These are phyloP conservation scores for Aspergillus eucalypticola DNA, from an alignment of 2,329 filamentous ascomycete species.

Conservation along the genomic window DNA sequence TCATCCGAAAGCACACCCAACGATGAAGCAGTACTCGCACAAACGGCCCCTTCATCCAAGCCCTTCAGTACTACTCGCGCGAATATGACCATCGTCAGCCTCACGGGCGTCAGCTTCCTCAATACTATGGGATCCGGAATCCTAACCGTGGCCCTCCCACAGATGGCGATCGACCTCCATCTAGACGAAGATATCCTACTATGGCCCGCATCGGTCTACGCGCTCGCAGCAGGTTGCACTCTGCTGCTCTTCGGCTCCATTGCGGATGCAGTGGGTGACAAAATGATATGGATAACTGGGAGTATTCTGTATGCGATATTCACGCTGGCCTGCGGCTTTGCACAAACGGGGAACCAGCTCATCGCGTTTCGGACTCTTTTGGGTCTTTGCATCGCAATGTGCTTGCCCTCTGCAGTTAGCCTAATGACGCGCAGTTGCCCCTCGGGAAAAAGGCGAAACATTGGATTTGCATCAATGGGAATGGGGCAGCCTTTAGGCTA, in stretches of 20 bases:
- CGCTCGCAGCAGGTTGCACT: conserved; percentile 33
- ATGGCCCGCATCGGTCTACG: conserved; percentile 15
- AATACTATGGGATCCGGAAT: conserved; percentile 34
- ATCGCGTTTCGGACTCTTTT: conserved; percentile 51
- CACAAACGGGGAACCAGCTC: conserved; percentile 44
- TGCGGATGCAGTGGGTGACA: conserved; percentile 52
- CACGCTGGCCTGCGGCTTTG: conserved; percentile 43
- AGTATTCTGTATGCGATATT: conserved; percentile 32
- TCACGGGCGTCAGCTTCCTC: conserved; percentile 32
- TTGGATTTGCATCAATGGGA: conserved; percentile 55
- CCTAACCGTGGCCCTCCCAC: conserved; percentile 30
- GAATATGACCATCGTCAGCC: conserved; percentile 20
- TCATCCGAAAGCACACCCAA: neutral
- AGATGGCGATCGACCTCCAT: conserved; percentile 29
- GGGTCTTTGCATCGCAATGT: conserved; percentile 50
- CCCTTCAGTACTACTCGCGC: neutral
- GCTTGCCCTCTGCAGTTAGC: conserved; percentile 52
- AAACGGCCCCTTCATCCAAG: neutral
- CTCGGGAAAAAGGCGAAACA: conserved; percentile 51
- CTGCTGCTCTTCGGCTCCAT: conserved; percentile 54
- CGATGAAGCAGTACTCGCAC: neutral
- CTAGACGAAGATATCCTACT: conserved; percentile 23
- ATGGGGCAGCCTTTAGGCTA: conserved; percentile 55
- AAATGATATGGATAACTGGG: conserved; percentile 48
- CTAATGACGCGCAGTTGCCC: conserved; percentile 52